Conservation (phyloP, 1,284 basidiomycete species). For the Somion occarium region DNA sequence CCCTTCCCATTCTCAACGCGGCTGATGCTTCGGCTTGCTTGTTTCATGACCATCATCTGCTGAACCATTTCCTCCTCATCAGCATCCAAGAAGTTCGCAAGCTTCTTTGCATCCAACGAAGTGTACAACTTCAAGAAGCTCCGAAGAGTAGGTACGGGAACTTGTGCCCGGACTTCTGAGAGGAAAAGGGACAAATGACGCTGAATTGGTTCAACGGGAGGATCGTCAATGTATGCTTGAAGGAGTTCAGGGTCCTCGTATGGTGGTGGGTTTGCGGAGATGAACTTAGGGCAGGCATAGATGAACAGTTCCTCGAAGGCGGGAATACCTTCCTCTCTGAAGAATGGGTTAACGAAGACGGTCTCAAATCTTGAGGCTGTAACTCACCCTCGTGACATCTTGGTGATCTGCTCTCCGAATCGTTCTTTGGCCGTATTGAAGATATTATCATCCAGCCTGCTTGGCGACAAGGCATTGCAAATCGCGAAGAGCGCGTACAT, state of each 20-base stretch:
- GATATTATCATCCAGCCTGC: conserved; percentile 90
- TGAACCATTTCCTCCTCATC: conserved; percentile 94
- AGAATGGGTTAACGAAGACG: conserved; percentile 25
- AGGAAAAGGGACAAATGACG: conserved; percentile 86
- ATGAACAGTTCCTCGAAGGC: conserved; percentile 94
- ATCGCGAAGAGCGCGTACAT: conserved; percentile 97
- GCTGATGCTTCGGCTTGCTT: conserved; percentile 73
- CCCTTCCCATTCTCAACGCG: conserved; percentile 48
- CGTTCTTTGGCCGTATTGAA: conserved; percentile 91
- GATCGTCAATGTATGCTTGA: conserved; percentile 43
- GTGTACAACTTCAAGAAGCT: conserved; percentile 96
- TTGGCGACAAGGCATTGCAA: conserved; percentile 89
- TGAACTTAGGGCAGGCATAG: conserved; percentile 95
- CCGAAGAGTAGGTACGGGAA: conserved; percentile 80
- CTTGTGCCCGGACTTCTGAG: conserved; percentile 70
- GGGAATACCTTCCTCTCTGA: conserved; percentile 63
- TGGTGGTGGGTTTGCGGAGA: conserved; percentile 89
- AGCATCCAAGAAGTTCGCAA: conserved; percentile 85
- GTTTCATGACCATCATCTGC: conserved; percentile 97
- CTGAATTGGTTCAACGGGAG: conserved; percentile 68
- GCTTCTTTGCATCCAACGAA: conserved; percentile 86
- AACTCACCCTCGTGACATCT: conserved; percentile 77
- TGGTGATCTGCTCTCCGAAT: conserved; percentile 86
- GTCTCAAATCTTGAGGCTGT: background rate
- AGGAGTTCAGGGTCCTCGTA: conserved; percentile 82